Base-by-base conservation (phyloP, 129 eudicot genomes). In the Tanacetum coccineum region DNA sequence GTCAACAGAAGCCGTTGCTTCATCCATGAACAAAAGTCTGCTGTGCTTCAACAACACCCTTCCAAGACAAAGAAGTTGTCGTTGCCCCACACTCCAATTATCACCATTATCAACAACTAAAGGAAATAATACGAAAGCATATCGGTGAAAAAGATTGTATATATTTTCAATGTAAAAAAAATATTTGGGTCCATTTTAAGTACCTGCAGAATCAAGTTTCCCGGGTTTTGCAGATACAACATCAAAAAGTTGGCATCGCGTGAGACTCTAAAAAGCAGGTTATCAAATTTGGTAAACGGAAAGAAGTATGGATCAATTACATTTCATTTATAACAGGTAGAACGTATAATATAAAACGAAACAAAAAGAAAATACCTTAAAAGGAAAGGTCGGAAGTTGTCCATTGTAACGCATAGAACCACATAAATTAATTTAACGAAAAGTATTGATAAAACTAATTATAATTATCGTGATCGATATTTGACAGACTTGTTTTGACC, bases 1-100 rank as follows among this genome's bases (percentile, higher is more conserved):
- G n/a, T 76, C 76, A 54, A 76, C 81, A 7, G 67, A 76, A 28
- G 76, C 81, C 0, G 81, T 76, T 56, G 81, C 81, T 76, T 76
- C 81, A n/a, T 76, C 81, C 81, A 76, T 76, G 61, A 76, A 69
- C 72, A 76, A 54, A 14, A 76, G 30, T 20, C 67, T 76, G 72
- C 81, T 76, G 60, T 22, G 81, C 51, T 76, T 76, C 45, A 76
- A 32, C 81, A 76, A 69, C 39, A 76, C 81, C 52, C 76, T 55
- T 70, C 81, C 81, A 1, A 70, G 32, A 76, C 99, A 93, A 9
- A 93, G 87, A 47, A 93, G 99, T 54, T 93, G 99, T 64, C 99
- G 77, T 28, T 76, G 81, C 64, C 81, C 81, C 22, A 76, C 76
- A 13, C 81, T 76, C 81, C 81, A 76, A 1, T 76, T 76, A 62